Evolutionary conservation across 208 protist species (phyloP).

Genomic region (Trypanosoma conorhini): DNA sequence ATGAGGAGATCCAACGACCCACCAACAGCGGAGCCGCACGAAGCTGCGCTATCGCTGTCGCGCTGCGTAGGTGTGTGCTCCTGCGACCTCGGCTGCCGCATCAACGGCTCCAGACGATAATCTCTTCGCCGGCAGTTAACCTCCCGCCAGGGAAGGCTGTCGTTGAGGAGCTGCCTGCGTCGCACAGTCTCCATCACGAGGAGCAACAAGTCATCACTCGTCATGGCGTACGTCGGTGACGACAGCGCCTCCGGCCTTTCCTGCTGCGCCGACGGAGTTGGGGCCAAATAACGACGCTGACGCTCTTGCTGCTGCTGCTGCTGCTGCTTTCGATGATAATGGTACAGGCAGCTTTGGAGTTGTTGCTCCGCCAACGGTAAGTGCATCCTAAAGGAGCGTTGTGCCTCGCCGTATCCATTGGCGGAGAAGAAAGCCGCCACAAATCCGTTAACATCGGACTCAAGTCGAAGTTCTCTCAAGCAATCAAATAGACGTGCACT

Average conservation of each 20-base stretch:
- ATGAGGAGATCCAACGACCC: slow-evolving; percentile 62
- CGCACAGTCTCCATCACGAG: slow-evolving; percentile 43
- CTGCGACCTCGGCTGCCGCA: slow-evolving; percentile 12
- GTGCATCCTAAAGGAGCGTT: slow-evolving; percentile 39
- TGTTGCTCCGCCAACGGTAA: slow-evolving; percentile 43
- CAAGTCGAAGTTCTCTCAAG: not conserved
- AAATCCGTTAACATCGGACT: slow-evolving; percentile 44
- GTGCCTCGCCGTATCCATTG: slow-evolving; percentile 39
- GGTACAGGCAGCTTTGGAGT: slow-evolving; percentile 31
- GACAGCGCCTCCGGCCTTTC: not conserved
- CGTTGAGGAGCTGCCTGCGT: slow-evolving; percentile 46
- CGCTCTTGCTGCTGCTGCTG: slow-evolving; percentile 11
- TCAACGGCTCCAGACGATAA: slow-evolving; percentile 47
- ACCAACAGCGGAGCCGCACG: slow-evolving; percentile 29
- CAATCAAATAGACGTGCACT: not conserved
- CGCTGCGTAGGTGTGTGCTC: not conserved
- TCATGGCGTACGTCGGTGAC: slow-evolving; percentile 22
- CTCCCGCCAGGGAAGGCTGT: slow-evolving; percentile 63
- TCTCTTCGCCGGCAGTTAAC: slow-evolving; percentile 41
- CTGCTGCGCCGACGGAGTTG: not conserved
- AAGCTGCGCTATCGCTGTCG: not conserved
- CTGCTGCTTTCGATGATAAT: too few species aligned
- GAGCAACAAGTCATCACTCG: slow-evolving; percentile 19
- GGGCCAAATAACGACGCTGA: not conserved
- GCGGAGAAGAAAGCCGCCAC: slow-evolving; percentile 46